A percentile compares a stretch with the other conserved stretches of the same genome.
Conservation (phyloP, 192 early-diverging fungal species). For the Linnemannia zychae region DNA sequence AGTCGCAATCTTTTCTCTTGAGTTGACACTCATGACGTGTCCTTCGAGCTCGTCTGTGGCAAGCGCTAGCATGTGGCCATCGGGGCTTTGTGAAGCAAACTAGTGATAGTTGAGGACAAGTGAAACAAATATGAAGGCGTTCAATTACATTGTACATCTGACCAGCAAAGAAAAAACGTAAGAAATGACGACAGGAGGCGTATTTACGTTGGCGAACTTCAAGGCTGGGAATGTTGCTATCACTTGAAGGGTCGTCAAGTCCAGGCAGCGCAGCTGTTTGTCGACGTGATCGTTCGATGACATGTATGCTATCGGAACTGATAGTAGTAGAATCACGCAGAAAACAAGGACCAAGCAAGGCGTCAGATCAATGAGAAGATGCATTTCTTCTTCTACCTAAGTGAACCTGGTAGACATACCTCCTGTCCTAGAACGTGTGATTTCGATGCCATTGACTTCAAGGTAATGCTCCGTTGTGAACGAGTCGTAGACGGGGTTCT, state of each 20-base stretch:
- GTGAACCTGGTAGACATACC: slow-evolving; percentile 11
- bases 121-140: not conserved
- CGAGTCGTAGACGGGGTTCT: slow-evolving; percentile 24
- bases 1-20: slow-evolving; percentile 37
- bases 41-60: slow-evolving; percentile 30
- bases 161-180: not conserved
- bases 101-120: not conserved
- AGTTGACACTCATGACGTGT: slow-evolving; percentile 40
- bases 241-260: slow-evolving; percentile 19
- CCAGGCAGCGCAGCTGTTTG: slow-evolving; percentile 19
- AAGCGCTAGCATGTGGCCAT: slow-evolving; percentile 44
- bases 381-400: not conserved
- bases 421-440: slow-evolving; percentile 43
- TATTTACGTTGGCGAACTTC: slow-evolving; percentile 41
- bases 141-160: not conserved
- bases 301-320: slow-evolving; percentile 38
- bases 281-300: slow-evolving; percentile 29
- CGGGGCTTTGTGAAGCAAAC: slow-evolving; percentile 50
- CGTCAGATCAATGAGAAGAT: not conserved
- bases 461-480: slow-evolving; percentile 14
- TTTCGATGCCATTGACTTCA: slow-evolving; percentile 48
- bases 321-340: too few relatives aligned
- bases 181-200: not conserved
- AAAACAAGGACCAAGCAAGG: not conserved
- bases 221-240: slow-evolving; percentile 17